phyloP scores from a whole-genome alignment of 208 protist genomes.

The Perkinsela sp. region DNA sequence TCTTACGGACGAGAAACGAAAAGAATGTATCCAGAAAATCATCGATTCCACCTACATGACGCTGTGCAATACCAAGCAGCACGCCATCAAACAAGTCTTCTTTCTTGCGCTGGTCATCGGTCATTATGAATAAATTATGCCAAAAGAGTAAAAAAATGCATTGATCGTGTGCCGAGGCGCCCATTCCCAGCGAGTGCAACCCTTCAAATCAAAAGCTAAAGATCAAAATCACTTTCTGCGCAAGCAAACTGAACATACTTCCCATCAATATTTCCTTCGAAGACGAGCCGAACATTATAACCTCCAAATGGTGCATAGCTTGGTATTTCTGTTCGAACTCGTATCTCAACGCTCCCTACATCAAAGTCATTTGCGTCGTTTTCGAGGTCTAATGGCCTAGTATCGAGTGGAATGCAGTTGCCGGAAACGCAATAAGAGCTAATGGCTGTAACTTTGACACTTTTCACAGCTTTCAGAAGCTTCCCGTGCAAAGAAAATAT shows the following conservation, averaged over 20 bases:
- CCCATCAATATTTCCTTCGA: not conserved
- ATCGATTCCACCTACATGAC: slow-evolving; percentile 46
- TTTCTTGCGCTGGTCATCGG: not conserved
- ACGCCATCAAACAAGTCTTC: slow-evolving; percentile 28
- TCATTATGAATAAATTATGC: no score
- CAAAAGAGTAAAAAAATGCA: no score
- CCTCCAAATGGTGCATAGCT: not conserved
- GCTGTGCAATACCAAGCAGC: slow-evolving; percentile 63
- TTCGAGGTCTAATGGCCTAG: not conserved
- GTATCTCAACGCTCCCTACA: not conserved
- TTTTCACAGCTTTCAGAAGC: not conserved
- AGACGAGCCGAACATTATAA: not conserved
- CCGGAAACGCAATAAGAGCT: not conserved
- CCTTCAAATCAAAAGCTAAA: no score
- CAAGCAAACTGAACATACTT: not conserved
- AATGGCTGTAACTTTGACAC: not conserved
- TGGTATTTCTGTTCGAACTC: not conserved
- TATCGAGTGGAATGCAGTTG: slow-evolving; percentile 1
- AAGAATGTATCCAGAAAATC: slow-evolving; percentile 64
- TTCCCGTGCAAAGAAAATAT: not conserved
- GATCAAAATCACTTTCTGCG: not conserved
- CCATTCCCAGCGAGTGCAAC: no score
- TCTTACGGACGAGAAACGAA: slow-evolving; percentile 62
- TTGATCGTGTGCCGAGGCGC: no score
- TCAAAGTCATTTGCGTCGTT: not conserved